These are phyloP conservation scores for Sporothrix luriei DNA, from an alignment of 2,329 filamentous ascomycete species.

Conservation along the genomic window DNA sequence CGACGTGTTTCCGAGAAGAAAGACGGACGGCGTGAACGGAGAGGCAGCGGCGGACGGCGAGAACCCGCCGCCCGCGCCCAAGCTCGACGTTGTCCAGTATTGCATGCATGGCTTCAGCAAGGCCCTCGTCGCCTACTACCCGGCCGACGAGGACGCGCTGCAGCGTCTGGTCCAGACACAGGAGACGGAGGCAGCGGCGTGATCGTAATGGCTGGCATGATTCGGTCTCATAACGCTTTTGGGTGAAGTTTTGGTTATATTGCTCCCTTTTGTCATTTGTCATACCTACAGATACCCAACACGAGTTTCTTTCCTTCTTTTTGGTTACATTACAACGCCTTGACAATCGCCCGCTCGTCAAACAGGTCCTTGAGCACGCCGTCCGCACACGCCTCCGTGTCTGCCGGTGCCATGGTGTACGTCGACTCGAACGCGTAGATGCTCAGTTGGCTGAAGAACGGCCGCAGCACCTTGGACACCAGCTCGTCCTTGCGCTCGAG, in stretches of 20 bases:
- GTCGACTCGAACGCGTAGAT: constrained; percentile 92
- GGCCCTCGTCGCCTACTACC: constrained; percentile 67
- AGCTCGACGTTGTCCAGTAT: constrained; percentile 81
- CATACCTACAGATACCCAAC: constrained; percentile 21
- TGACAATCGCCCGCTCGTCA: constrained; percentile 72
- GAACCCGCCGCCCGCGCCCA: constrained; percentile 46
- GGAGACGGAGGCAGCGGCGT: not conserved
- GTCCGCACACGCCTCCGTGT: constrained; percentile 64
- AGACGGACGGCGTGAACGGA: constrained; percentile 35
- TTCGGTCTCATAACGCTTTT: not conserved
- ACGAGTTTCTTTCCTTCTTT: not conserved
- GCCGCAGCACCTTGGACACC: constrained; percentile 74
- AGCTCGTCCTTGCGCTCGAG: constrained; percentile 68
- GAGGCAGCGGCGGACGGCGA: constrained; percentile 36
- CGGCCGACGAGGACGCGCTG: constrained; percentile 43
- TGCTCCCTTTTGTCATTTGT: not conserved
- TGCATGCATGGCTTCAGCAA: constrained; percentile 90
- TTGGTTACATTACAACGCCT: not conserved
- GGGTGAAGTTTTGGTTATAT: not conserved
- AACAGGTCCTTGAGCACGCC: constrained; percentile 74
- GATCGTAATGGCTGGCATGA: not conserved
- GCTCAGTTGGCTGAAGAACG: constrained; percentile 88
- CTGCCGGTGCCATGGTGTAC: constrained; percentile 76
- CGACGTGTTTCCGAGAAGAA: constrained; percentile 49
- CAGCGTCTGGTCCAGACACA: too few species aligned